These are phyloP conservation scores for Ammopiptanthus mongolicus DNA, from an alignment of 306 rosid genomes.

Conservation along the genomic window DNA sequence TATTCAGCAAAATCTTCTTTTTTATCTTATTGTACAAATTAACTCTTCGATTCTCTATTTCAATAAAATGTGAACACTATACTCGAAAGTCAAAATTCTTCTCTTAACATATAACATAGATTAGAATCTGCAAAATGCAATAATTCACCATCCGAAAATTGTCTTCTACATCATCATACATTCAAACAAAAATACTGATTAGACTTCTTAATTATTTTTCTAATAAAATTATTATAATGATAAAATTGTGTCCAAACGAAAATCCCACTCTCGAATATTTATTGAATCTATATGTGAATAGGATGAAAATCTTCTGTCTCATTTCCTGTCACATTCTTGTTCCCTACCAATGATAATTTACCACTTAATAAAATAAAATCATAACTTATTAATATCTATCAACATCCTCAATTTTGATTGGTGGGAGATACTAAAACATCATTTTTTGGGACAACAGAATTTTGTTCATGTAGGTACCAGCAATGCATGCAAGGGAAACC, in stretches of 20 bases:
- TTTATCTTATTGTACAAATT: background rate
- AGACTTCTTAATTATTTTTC: background rate
- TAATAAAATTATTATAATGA: background rate
- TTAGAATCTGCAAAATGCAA: background rate
- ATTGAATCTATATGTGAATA: background rate
- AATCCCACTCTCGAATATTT: background rate
- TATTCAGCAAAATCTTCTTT: background rate
- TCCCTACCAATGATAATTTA: too few relatives aligned
- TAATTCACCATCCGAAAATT: constrained; percentile 8
- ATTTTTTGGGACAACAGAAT: too few relatives aligned
- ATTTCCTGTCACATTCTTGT: too few relatives aligned
- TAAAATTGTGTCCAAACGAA: background rate
- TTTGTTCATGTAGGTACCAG: too few relatives aligned
- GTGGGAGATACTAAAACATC: too few relatives aligned
- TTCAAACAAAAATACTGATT: background rate
- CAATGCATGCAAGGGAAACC: background rate
- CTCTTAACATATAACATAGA: background rate
- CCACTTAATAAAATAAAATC: too few relatives aligned
- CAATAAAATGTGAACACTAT: background rate
- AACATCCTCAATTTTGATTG: too few relatives aligned
- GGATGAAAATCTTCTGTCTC: too few relatives aligned
- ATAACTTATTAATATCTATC: too few relatives aligned
- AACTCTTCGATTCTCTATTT: background rate
- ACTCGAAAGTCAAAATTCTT: constrained; percentile 16
- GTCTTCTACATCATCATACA: constrained; percentile 18